These are phyloP conservation scores for Colletotrichum lentis DNA, from an alignment of 2,329 filamentous ascomycete species.

Conservation along the genomic window DNA sequence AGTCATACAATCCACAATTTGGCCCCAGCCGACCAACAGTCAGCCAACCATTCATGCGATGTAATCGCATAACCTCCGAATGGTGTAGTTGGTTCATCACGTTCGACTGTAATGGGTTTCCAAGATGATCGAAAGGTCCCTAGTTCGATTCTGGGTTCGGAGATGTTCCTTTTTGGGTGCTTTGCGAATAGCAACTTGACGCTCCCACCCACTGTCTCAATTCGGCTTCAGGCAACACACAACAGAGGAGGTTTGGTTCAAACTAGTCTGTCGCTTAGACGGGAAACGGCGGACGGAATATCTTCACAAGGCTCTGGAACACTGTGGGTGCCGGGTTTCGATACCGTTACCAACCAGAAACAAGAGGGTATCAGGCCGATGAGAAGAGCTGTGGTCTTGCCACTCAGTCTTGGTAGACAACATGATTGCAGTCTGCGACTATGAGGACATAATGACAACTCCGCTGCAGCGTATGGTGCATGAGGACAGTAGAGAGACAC, in stretches of 20 bases:
- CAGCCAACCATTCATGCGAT: neutral
- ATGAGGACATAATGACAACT: neutral
- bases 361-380: too few relatives aligned
- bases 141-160: slow-evolving; percentile 17
- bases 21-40: neutral
- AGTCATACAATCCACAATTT: neutral
- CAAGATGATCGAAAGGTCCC: slow-evolving; percentile 23
- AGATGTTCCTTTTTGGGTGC: neutral
- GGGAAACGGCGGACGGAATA: too few relatives aligned
- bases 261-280: too few relatives aligned
- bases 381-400: neutral
- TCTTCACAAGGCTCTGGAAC: neutral
- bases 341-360: neutral
- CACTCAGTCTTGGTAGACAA: neutral
- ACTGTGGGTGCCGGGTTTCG: neutral
- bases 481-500: neutral
- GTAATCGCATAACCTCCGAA: neutral
- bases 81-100: slow-evolving; percentile 26
- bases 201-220: too few relatives aligned
- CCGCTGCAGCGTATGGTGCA: neutral
- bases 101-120: slow-evolving; percentile 26
- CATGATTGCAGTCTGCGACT: neutral
- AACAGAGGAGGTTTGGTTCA: too few relatives aligned
- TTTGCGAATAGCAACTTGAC: too few relatives aligned
- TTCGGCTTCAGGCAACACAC: too few relatives aligned